Percentiles rank a stretch among this genome's conserved stretches.
phyloP scores from a whole-genome alignment of 805 yeast genomes.

The Vanderwaltozyma verrucispora region DNA sequence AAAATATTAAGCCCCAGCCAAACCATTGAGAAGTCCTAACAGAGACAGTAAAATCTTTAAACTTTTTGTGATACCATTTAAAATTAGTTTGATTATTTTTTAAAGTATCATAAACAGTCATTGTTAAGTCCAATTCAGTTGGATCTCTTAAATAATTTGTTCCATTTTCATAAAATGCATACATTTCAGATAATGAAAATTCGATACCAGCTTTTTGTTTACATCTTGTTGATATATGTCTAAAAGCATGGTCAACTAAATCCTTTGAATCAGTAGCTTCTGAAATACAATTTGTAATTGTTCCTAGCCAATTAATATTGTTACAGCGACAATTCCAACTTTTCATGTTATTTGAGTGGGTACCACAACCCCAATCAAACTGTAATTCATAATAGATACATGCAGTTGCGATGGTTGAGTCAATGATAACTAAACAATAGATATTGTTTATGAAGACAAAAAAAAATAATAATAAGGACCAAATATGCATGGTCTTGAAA shows the following conservation, averaged over 20 bases:
- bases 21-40: constrained; percentile 32
- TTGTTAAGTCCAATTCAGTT: constrained; percentile 13
- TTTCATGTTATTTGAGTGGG: constrained; percentile 26
- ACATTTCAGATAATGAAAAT: constrained; percentile 29
- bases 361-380: constrained; percentile 36
- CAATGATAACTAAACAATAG: neutral
- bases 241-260: constrained; percentile 31
- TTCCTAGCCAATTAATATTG: constrained; percentile 36
- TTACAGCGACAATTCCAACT: constrained; percentile 34
- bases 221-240: constrained; percentile 28
- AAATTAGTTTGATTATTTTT: constrained; percentile 26
- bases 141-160: constrained; percentile 28
- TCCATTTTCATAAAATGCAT: constrained; percentile 29
- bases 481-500: too few relatives aligned
- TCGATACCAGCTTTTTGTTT: constrained; percentile 20
- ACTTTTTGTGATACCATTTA: constrained; percentile 27
- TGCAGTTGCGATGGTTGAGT: constrained; percentile 27
- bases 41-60: constrained; percentile 30
- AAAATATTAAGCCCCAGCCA: constrained; percentile 39
- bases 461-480: too few relatives aligned
- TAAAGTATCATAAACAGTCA: constrained; percentile 26
- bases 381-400: constrained; percentile 32
- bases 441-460: too few relatives aligned
- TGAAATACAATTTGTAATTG: constrained; percentile 34
- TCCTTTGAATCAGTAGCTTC: constrained; percentile 24